Percentiles rank a stretch among this genome's conserved stretches.
These are phyloP conservation scores for Asparagopsis taxiformis DNA, from an alignment of 31 red algal species.

Conservation along the genomic window DNA sequence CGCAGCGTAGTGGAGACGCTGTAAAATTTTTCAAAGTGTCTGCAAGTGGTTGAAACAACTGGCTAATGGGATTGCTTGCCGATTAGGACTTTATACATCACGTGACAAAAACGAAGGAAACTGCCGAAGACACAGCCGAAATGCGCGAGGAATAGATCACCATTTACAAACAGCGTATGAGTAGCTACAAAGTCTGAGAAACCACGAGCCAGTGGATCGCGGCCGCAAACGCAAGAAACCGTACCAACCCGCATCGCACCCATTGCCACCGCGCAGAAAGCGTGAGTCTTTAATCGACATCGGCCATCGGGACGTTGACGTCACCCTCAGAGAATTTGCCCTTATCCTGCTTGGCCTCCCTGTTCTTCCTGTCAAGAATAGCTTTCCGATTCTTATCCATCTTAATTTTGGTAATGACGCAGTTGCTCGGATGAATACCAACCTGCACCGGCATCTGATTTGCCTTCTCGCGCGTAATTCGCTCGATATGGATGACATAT, in stretches of 20 bases:
- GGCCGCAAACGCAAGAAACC: no score
- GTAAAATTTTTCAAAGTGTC: not conserved
- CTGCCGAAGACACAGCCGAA: no score
- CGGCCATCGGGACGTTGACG: constrained; percentile 77
- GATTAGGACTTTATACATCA: no score
- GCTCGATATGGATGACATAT: constrained; percentile 89
- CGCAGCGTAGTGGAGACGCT: constrained; percentile 10
- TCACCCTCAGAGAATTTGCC: constrained; percentile 93
- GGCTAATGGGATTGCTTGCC: no score
- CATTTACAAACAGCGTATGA: no score
- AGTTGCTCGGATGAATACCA: constrained; percentile 92
- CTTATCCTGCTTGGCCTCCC: constrained; percentile 80
- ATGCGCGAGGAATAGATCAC: no score
- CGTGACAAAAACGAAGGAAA: no score
- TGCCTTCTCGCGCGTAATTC: constrained; percentile 83
- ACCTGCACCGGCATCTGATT: constrained; percentile 84
- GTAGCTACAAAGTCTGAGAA: no score
- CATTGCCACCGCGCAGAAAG: no score
- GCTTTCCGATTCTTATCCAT: constrained; percentile 89
- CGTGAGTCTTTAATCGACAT: constrained; percentile 68
- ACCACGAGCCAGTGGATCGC: no score
- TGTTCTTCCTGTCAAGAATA: constrained; percentile 91
- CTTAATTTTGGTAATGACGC: constrained; percentile 93
- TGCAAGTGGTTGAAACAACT: no score
- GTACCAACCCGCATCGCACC: no score